Evolutionary conservation across 2,329 filamentous ascomycete genomes (phyloP).

Genomic region (Mycosphaerella sp.): DNA sequence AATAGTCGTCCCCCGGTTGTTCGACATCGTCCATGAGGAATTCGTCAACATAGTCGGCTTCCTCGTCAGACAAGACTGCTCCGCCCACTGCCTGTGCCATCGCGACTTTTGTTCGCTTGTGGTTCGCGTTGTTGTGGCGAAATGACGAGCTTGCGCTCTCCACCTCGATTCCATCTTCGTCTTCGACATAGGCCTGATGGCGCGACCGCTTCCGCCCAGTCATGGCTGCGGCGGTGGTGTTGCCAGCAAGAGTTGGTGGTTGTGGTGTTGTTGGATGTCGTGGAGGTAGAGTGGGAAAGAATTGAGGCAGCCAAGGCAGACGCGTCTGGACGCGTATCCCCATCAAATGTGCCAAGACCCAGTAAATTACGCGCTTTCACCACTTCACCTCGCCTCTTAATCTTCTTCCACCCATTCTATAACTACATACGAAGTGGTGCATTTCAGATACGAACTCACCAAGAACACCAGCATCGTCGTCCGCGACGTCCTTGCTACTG

Average conservation of each 20-base stretch:
- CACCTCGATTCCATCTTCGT: conserved; percentile 22
- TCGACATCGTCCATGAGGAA: conserved; percentile 2
- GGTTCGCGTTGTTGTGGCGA: conserved; percentile 19
- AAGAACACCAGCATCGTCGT: too few species aligned
- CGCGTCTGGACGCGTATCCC: not conserved
- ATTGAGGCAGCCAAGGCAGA: conserved; percentile 1
- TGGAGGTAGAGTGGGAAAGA: not conserved
- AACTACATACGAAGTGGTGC: too few species aligned
- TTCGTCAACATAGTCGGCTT: conserved; percentile 25
- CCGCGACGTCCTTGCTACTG: too few species aligned
- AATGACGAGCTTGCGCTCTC: conserved; percentile 29
- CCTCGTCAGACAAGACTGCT: conserved; percentile 28
- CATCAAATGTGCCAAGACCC: not conserved
- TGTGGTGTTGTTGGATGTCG: not conserved
- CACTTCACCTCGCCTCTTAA: too few species aligned
- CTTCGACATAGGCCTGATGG: conserved; percentile 20
- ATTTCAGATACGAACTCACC: too few species aligned
- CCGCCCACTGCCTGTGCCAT: conserved; percentile 27
- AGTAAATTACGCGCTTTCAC: not conserved
- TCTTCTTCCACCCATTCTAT: too few species aligned
- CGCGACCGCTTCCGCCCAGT: conserved; percentile 25
- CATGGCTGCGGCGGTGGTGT: conserved; percentile 14
- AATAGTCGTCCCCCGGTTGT: conserved; percentile 15
- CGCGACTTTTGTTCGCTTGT: conserved; percentile 29
- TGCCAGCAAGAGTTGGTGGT: conserved; percentile 2